Conservation (phyloP, 331 rosid genomes). For the Rosa hybrid region DNA sequence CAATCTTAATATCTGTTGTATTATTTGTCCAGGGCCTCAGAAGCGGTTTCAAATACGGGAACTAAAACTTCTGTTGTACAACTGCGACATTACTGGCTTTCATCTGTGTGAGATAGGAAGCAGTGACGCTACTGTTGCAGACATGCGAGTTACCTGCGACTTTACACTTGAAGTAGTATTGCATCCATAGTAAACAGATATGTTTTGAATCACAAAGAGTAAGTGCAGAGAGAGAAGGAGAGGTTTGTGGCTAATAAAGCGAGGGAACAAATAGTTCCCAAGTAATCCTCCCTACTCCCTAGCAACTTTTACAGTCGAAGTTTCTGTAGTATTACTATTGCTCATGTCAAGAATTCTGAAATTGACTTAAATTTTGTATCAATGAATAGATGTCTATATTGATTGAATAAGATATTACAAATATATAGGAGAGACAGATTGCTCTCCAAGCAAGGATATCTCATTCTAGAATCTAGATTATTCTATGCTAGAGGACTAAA, state of each 20-base stretch:
- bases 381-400: no score
- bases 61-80: background rate
- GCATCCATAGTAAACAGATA: conserved; percentile 32
- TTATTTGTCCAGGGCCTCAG: background rate
- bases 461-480: no score
- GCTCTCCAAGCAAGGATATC: no score
- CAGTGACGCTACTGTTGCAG: background rate
- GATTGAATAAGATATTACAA: no score
- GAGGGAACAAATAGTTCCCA: background rate
- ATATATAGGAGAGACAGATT: no score
- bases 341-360: conserved; percentile 32
- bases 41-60: background rate
- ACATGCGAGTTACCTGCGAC: background rate
- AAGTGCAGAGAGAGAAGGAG: background rate
- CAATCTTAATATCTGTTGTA: accelerated
- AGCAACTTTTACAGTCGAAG: conserved; percentile 34
- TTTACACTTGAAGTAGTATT: background rate
- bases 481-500: no score
- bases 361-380: no score
- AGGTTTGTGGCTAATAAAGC: conserved; percentile 8
- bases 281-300: conserved; percentile 40
- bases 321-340: accelerated
- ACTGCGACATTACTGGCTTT: no score
- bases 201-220: accelerated
- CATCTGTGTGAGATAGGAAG: background rate